Evolutionary conservation across 495 filamentous ascomycete species (phyloP).

Genomic region (Penicillium paradoxum): DNA sequence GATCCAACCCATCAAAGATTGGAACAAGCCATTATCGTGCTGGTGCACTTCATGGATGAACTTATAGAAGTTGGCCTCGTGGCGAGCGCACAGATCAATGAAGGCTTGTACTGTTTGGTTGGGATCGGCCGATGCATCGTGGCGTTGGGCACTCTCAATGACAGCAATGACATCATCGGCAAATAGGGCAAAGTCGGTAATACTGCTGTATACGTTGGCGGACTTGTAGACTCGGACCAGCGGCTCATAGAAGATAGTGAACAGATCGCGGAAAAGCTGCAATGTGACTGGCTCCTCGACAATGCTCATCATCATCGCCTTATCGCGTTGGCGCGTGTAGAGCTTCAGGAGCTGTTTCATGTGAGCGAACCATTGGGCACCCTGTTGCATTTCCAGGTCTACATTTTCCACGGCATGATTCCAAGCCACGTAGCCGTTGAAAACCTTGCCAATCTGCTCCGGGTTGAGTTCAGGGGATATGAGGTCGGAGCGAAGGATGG

Average conservation of each 20-base stretch:
- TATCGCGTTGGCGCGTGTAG: slow-evolving; percentile 86
- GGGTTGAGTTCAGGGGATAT: slow-evolving; percentile 62
- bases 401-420: slow-evolving; percentile 89
- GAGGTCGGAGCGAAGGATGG: slow-evolving; percentile 69
- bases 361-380: slow-evolving; percentile 85
- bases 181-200: slow-evolving; percentile 92
- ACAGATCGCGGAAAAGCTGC: slow-evolving; percentile 89
- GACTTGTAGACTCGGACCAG: slow-evolving; percentile 96
- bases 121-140: slow-evolving; percentile 89
- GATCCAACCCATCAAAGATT: slow-evolving; percentile 92
- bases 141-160: slow-evolving; percentile 81
- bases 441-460: slow-evolving; percentile 74
- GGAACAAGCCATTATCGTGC: slow-evolving; percentile 97
- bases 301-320: slow-evolving; percentile 92
- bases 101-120: slow-evolving; percentile 99
- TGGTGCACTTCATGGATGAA: slow-evolving; percentile 97
- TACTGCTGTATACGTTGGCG: slow-evolving; percentile 93
- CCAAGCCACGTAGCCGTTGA: slow-evolving; percentile 96
- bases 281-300: slow-evolving; percentile 94
- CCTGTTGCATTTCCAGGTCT: slow-evolving; percentile 80
- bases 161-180: slow-evolving; percentile 87
- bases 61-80: slow-evolving; percentile 96
- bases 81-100: slow-evolving; percentile 92
- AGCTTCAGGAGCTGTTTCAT: slow-evolving; percentile 94
- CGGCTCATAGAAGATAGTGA: slow-evolving; percentile 98